A percentile compares a stretch with the other conserved stretches of the same genome.
Evolutionary conservation across 768 basidiomycete species (phyloP).

Genomic region (Pleurotus tuoliensis): DNA sequence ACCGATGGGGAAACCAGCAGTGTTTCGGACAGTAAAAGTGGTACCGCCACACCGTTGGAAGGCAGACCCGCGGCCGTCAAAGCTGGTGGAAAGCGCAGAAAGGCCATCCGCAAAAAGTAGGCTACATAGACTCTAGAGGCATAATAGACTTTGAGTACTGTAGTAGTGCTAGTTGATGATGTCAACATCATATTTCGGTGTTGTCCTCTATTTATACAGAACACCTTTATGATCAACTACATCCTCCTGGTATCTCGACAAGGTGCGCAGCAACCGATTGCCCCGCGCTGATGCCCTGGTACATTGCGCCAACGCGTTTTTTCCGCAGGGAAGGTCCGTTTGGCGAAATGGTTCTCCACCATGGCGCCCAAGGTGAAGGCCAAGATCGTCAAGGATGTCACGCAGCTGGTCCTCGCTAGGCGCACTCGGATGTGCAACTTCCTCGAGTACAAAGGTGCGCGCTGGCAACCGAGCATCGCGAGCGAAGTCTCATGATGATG

Average conservation of each 20-base stretch:
- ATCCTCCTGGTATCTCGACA: constrained; percentile 91
- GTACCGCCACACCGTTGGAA: constrained; percentile 32
- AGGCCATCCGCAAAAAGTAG: constrained; percentile 49
- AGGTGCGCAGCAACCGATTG: constrained; percentile 42
- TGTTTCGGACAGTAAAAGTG: constrained; percentile 26
- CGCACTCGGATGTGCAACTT: constrained; percentile 94
- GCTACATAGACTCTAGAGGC: neutral
- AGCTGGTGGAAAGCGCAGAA: constrained; percentile 64
- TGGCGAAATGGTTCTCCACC: constrained; percentile 95
- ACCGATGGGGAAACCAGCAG: constrained; percentile 13
- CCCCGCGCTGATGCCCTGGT: neutral
- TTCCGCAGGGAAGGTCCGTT: constrained; percentile 77
- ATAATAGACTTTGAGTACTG: neutral
- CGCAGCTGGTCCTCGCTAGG: constrained; percentile 85
- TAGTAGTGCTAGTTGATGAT: constrained; percentile 5
- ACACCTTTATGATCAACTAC: constrained; percentile 74
- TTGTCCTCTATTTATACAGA: constrained; percentile 2
- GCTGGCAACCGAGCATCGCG: neutral
- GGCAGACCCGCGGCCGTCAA: constrained; percentile 39
- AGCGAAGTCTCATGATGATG: too few species aligned
- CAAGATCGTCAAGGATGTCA: constrained; percentile 95
- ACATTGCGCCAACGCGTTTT: constrained; percentile 3
- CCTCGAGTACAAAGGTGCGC: constrained; percentile 89
- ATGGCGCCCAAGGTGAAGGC: constrained; percentile 75
- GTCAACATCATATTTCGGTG: constrained; percentile 1